Evolutionary conservation across 805 yeast species (phyloP), one percentile per base, ranked within the genome.

Genomic region (Monosporozyma yasuniensis): DNA sequence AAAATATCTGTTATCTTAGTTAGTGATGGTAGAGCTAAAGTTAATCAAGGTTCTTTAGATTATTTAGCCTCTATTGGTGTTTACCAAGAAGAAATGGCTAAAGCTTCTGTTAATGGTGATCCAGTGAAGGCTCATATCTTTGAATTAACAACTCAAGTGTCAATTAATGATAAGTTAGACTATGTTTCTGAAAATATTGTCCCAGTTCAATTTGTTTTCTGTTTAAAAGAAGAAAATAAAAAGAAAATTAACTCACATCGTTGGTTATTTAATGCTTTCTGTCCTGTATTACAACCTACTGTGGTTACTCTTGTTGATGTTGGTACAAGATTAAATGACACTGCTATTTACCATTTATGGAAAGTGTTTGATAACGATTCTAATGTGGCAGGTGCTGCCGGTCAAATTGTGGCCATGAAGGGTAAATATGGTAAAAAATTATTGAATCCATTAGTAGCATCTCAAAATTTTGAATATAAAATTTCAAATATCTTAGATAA

Each of bases 351-450:
- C 62, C 93, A 91, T 58, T 72, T 93, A 52, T 93, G 99, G 99
- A 93, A 93, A 67, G 95, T 96, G 0, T 93, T 93, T 67, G 99
- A 93, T 66, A 77, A 81, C 57, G 97, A 93, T 64, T 89, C 97
- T 1, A 90, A 91, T 60, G 96, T 93, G 48, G 99, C 96, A 0
- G 99, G 99, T 54, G 99, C 96, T 1, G 97, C 98, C 12, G 99
- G 99, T 54, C 98, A 93, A 67, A 90, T 93, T 63, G 85, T 85
- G 54, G 88, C 98, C 0, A 84, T 91, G 87, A 89, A 88, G 60
- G 99, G 99, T 42, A 85, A 81, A 59, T 84, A 81, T 27, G 88
- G 97, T 78, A 60, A 71, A 22, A 87, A 90, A 55, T 72, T 93
- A 53, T 65, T 87, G 21, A 91, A 91, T 66, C 98, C 98, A 10